Conservation (phyloP, 129 eudicot genomes). For the Helichrysum umbraculigerum region DNA sequence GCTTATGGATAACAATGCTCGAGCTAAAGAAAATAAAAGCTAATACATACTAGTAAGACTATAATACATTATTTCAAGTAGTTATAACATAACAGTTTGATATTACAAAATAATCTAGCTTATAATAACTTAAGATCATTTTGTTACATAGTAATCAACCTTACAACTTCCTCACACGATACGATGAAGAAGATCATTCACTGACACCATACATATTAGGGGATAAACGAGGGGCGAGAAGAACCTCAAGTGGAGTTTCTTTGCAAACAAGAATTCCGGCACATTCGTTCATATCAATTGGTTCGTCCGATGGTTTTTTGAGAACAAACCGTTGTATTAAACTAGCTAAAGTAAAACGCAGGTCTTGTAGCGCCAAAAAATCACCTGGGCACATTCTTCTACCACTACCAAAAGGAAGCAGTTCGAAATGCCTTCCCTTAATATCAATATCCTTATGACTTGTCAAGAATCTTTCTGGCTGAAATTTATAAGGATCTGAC, state of each 20-base stretch:
- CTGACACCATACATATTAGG: neutral
- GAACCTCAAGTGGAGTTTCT: constrained; percentile 34
- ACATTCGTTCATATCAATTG: constrained; percentile 30
- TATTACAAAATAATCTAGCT: neutral
- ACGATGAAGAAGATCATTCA: neutral
- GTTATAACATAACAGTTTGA: neutral
- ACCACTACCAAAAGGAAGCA: constrained; percentile 36
- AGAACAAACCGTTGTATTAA: constrained; percentile 33
- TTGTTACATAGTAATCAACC: neutral
- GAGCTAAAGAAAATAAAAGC: neutral
- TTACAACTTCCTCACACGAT: too few species aligned
- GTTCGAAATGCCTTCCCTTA: neutral
- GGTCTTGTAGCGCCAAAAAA: constrained; percentile 9
- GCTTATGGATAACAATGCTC: neutral
- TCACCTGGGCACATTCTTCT: constrained; percentile 34
- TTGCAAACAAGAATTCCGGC: constrained; percentile 10
- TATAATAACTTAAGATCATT: too few species aligned
- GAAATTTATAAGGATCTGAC: neutral
- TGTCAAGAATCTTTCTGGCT: neutral
- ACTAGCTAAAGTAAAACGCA: constrained; percentile 22
- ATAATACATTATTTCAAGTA: neutral
- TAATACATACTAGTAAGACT: too few species aligned
- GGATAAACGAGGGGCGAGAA: constrained; percentile 30
- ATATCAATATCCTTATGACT: neutral
- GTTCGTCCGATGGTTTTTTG: constrained; percentile 12